These are phyloP conservation scores for Blastocystis sp. DNA, from an alignment of 352 stramenopile genomes.

Conservation along the genomic window DNA sequence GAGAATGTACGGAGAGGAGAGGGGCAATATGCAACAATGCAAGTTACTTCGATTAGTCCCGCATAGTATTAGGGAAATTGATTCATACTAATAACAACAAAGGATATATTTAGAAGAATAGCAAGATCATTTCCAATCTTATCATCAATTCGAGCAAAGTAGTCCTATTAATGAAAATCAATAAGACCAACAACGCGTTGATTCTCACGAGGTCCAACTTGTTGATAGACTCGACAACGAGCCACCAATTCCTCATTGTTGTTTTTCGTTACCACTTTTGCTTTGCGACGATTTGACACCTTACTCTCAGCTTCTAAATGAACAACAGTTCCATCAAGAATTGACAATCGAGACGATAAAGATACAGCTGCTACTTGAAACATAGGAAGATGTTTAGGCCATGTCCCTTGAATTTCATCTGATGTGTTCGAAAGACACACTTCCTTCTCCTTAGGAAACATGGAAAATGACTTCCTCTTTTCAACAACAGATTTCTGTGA, in stretches of 20 bases:
- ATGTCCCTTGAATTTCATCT: not conserved
- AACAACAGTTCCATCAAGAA: slow-evolving; percentile 4
- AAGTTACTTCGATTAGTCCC: slow-evolving; percentile 6
- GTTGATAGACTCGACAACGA: slow-evolving; percentile 40
- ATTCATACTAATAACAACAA: not conserved
- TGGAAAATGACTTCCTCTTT: not conserved
- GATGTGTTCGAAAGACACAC: not conserved
- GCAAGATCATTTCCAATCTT: slow-evolving; percentile 54
- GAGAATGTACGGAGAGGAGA: slow-evolving; percentile 41
- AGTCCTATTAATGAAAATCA: not conserved
- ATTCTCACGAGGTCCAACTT: slow-evolving; percentile 30
- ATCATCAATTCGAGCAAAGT: slow-evolving; percentile 43
- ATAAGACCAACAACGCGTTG: not conserved
- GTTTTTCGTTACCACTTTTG: not conserved
- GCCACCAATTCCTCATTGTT: slow-evolving; percentile 14
- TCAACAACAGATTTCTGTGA: not conserved
- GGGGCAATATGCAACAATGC: slow-evolving; percentile 11
- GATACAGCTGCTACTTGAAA: slow-evolving; percentile 26
- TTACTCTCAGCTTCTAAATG: slow-evolving; percentile 40
- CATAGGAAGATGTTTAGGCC: slow-evolving; percentile 13
- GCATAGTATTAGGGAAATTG: not conserved
- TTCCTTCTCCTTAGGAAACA: not conserved
- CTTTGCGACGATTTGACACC: not conserved
- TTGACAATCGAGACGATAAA: slow-evolving; percentile 1
- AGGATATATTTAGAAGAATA: slow-evolving; percentile 61